A percentile compares a stretch with the other conserved stretches of the same genome.
These are phyloP conservation scores for Gaeumannomyces sp. DNA, from an alignment of 2,329 filamentous ascomycete genomes.

Conservation along the genomic window DNA sequence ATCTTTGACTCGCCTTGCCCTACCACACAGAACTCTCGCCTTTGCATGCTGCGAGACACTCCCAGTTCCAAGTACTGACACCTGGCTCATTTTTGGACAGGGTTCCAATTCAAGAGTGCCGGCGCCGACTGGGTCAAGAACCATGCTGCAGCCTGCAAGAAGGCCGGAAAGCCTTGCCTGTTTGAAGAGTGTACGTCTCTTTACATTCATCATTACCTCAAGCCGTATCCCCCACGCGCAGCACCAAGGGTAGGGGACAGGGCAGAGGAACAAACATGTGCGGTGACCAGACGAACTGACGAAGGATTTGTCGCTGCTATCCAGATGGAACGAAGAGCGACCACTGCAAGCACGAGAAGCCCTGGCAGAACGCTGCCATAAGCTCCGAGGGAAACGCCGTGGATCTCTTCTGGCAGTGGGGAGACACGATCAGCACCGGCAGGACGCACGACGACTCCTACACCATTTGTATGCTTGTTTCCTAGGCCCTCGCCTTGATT, in stretches of 20 bases:
- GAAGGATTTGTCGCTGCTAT: background rate
- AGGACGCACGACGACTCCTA: slow-evolving; percentile 35
- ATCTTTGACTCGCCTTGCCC: background rate
- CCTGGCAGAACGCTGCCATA: slow-evolving; percentile 27
- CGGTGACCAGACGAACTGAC: background rate
- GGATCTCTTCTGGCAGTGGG: slow-evolving; percentile 36
- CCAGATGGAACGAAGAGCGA: slow-evolving; percentile 20
- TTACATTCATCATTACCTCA: background rate
- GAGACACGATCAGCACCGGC: slow-evolving; percentile 34
- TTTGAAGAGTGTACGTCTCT: slow-evolving; percentile 33
- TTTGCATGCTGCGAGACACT: no score
- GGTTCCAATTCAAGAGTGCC: slow-evolving; percentile 28
- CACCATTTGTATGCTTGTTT: slow-evolving; percentile 30
- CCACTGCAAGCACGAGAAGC: slow-evolving; percentile 21
- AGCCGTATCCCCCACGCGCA: background rate
- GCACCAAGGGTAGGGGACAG: background rate
- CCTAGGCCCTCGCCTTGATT: background rate
- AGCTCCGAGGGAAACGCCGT: slow-evolving; percentile 26
- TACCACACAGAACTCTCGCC: background rate
- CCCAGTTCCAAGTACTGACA: background rate
- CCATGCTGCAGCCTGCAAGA: slow-evolving; percentile 31
- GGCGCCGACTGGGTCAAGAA: slow-evolving; percentile 30
- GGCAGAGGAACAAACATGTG: no score
- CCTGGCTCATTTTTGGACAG: slow-evolving; percentile 10
- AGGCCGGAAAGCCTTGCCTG: slow-evolving; percentile 33